These are phyloP conservation scores for Quercus berberidifolia DNA, from an alignment of 306 rosid genomes.

Conservation along the genomic window DNA sequence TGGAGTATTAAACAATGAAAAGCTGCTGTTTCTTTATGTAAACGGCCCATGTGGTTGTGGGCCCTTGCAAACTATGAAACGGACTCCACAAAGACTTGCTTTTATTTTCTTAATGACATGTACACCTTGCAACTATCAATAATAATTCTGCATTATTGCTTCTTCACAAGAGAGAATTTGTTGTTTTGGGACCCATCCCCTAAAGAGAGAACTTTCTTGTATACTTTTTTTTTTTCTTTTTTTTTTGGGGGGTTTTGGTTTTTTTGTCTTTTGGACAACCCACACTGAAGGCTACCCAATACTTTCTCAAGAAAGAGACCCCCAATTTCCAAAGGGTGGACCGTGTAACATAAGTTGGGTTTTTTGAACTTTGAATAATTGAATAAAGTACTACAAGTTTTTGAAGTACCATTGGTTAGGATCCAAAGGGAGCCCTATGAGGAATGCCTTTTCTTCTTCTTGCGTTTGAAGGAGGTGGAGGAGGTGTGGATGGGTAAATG, in stretches of 20 bases:
- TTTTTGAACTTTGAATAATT: not conserved
- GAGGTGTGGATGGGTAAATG: constrained; percentile 67
- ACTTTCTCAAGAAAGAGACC: constrained; percentile 34
- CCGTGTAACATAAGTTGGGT: constrained; percentile 12
- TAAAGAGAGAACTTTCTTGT: constrained; percentile 69
- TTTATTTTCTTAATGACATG: constrained; percentile 64
- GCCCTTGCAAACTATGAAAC: constrained; percentile 56
- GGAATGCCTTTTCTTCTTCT: constrained; percentile 99
- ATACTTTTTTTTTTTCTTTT: constrained; percentile 31
- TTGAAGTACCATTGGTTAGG: constrained; percentile 29
- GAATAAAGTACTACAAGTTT: not conserved
- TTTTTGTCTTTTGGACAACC: constrained; percentile 34
- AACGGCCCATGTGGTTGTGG: constrained; percentile 85
- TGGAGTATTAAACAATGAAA: constrained; percentile 16
- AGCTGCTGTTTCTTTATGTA: constrained; percentile 37
- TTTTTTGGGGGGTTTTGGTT: not conserved
- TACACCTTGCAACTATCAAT: constrained; percentile 59
- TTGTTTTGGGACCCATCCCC: constrained; percentile 58
- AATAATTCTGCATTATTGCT: constrained; percentile 78
- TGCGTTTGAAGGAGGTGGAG: constrained; percentile 71
- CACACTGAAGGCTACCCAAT: constrained; percentile 37
- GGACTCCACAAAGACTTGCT: constrained; percentile 72
- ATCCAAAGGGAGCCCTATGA: constrained; percentile 86
- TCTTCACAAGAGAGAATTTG: constrained; percentile 69
- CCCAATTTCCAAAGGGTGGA: constrained; percentile 2